Evolutionary conservation across 139 green algal genomes (phyloP), one percentile per base, ranked within the genome.

Genomic region (Picochlorum sp.): DNA sequence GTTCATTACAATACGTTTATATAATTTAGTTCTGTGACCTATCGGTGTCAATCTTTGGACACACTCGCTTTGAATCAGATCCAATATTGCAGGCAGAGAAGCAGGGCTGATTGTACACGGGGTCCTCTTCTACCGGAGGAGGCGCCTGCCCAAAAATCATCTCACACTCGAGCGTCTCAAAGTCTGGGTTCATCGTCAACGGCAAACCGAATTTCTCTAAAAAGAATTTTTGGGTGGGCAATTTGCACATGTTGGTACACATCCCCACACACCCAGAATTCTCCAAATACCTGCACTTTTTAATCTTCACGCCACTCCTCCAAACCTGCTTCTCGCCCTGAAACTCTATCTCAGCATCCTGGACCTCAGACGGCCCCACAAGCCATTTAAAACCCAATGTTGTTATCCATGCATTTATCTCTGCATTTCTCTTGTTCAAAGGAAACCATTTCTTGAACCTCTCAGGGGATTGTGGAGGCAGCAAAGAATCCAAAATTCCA

Each of bases 231-330:
- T 84, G 67, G 3, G 74, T 84, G 8, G 77, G 69, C 16, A 71
- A 6, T 47, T 83, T 74, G 75, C 77, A 84, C 77, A 84, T 69
- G 61, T 66, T 66, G 34, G 38, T 44, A 44, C 69, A 81, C 68
- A 77, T 72, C 9, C 68, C 79, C 34, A 74, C 66, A 61, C 80
- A 86, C 20, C 72, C 78, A 34, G 49, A 68, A 34, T 50, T 63
- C 67, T 87, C 79, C 37, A 87, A 56, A 60, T 86, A 87, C 1
- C 79, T 62, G 67, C 81, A 87, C 69, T 87, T 87, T 69, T 82
- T 72, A 44, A 87, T 85, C 23, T 76, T 57, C 30, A 87, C 81
- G 3, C 60, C 51, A 21, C 63, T 72, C 9, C 47, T 63, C 77
- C 72, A 80, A 6, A 30, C 66, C 55, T 77, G 18, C 30, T 66